These are phyloP conservation scores for Stachybotrys elegans DNA, from an alignment of 2,329 filamentous ascomycete genomes.

Conservation along the genomic window DNA sequence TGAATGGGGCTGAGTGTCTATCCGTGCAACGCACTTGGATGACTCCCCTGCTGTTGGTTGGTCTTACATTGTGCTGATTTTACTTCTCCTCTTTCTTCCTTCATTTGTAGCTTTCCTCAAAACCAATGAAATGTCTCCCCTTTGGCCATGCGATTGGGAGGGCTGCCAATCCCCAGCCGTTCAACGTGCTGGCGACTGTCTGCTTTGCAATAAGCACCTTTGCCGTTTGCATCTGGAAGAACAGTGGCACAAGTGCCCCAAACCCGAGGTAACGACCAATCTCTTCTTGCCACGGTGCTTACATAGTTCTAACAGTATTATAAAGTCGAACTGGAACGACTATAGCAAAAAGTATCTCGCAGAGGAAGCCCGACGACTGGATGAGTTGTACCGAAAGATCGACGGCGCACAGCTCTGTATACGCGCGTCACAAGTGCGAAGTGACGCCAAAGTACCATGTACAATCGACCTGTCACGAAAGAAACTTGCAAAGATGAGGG, in stretches of 20 bases:
- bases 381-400: slow-evolving; percentile 11
- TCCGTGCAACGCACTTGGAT: no score
- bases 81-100: no score
- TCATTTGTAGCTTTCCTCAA: no score
- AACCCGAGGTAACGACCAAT: slow-evolving; percentile 14
- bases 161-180: slow-evolving; percentile 13
- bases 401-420: slow-evolving; percentile 12
- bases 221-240: slow-evolving; percentile 16
- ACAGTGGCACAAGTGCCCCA: slow-evolving; percentile 6
- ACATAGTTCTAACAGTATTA: background rate
- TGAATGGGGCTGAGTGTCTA: no score
- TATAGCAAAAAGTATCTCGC: slow-evolving; percentile 12
- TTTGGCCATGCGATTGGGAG: slow-evolving; percentile 3
- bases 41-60: no score
- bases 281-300: background rate
- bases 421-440: slow-evolving; percentile 12
- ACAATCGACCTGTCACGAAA: slow-evolving; percentile 2
- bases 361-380: slow-evolving; percentile 11
- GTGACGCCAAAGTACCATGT: slow-evolving; percentile 10
- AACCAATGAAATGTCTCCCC: background rate
- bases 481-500: background rate
- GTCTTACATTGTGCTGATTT: no score
- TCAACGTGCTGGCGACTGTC: slow-evolving; percentile 17
- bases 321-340: slow-evolving; percentile 10
- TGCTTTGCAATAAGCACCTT: slow-evolving; percentile 18